Evolutionary conservation across 495 filamentous ascomycete species (phyloP), one percentile per base, ranked within the genome.

Genomic region (Cercophora sp.): DNA sequence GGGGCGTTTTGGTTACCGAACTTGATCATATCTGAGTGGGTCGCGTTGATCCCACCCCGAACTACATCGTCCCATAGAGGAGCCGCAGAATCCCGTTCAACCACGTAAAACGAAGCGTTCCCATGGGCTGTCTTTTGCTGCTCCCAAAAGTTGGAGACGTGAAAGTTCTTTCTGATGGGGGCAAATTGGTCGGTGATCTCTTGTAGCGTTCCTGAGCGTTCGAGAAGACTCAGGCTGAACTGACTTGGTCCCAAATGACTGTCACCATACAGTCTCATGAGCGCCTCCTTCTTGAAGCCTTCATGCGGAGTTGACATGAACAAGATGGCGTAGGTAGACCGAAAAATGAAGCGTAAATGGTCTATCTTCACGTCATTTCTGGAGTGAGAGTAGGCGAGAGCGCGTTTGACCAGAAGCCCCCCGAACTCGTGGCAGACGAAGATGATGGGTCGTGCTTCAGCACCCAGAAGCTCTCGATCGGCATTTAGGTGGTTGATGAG

Each of bases 341-440:
- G 11, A n/a, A 45, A 45, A 25, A 45, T 45, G 42, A 45, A 45
- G 42, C 42, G 42, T 15, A 45, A 18, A 15, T 45, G 42, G 22
- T 45, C 42, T 15, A 45, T 45, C 23, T 45, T 45, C 11, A 18
- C 22, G 18, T 27, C 42, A 13, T 9, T 45, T 25, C 42, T 45
- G 23, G 42, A 45, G 25, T 8, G 13, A n/a, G 42, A 45, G 42
- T 45, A 45, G 4, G 42, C 42, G 23, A 45, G 42, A 18, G 42
- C 42, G 23, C 42, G 42, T 25, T 45, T 45, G 42, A 45, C 22
- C 6, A 45, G 42, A 15, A 45, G 42, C 4, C 42, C 42, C 15
- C 42, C 42, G 19, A 45, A 45, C 42, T 45, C 42, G 23, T 45
- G 42, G 23, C 42, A 45, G 31, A 45, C n/a, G 23, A 45, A 45